Evolutionary conservation across 306 rosid species (phyloP).

Genomic region (Quercus cerris): DNA sequence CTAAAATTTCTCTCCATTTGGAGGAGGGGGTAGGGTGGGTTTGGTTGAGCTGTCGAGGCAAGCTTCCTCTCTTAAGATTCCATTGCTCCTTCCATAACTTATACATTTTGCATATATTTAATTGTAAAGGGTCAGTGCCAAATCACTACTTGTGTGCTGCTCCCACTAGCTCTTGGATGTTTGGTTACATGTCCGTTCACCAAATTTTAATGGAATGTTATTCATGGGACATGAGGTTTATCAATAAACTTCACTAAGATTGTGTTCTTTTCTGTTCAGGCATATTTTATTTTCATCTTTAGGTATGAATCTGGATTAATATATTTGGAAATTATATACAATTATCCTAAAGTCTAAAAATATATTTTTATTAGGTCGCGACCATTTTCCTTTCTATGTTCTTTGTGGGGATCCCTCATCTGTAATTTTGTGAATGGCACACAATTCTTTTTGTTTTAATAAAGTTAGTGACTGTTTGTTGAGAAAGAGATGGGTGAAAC

Average conservation of each 20-base stretch:
- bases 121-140: background rate
- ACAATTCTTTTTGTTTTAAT: background rate
- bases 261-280: no score
- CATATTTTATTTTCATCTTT: no score
- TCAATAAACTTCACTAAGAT: no score
- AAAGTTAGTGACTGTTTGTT: background rate
- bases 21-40: background rate
- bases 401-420: background rate
- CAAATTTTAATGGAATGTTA: background rate
- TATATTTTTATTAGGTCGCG: background rate
- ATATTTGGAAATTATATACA: no score
- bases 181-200: background rate
- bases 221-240: no score
- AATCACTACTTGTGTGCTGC: background rate
- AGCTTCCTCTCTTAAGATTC: background rate
- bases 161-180: background rate
- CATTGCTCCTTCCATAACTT: background rate
- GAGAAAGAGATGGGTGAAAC: background rate
- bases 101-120: background rate
- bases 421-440: background rate
- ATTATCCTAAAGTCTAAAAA: background rate
- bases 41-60: background rate
- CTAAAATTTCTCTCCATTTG: background rate
- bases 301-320: no score
- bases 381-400: background rate